Evolutionary conservation across 306 rosid genomes (phyloP).

Genomic region (Rosa persica): DNA sequence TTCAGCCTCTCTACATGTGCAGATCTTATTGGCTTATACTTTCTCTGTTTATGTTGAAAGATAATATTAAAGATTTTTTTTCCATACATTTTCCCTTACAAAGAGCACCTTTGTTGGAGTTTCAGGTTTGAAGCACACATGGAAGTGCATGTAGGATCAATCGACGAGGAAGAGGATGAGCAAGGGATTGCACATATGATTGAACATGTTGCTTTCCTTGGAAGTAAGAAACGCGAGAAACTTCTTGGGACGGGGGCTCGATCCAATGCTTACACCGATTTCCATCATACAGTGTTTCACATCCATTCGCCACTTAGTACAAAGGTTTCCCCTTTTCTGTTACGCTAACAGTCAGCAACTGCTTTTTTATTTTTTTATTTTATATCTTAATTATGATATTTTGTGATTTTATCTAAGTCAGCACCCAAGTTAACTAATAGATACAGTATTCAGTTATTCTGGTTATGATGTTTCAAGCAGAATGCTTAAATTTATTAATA

Average conservation of each 20-base stretch:
- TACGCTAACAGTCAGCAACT: neutral
- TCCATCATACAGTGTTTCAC: constrained; percentile 99
- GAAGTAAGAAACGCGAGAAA: constrained; percentile 99
- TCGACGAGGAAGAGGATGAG: constrained; percentile 93
- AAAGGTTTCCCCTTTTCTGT: constrained; percentile 55
- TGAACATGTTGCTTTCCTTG: constrained; percentile 98
- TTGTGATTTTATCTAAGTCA: neutral
- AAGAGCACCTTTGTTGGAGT: constrained; percentile 14
- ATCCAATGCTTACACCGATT: constrained; percentile 97
- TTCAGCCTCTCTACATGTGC: constrained; percentile 7
- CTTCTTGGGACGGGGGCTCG: constrained; percentile 99
- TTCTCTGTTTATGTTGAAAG: neutral
- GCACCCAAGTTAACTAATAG: neutral
- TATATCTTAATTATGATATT: neutral
- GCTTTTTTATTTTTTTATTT: neutral
- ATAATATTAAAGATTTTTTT: neutral
- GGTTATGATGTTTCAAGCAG: neutral
- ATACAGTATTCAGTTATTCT: neutral
- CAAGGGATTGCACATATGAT: constrained; percentile 99
- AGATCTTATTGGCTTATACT: constrained; percentile 5
- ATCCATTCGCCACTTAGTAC: constrained; percentile 88
- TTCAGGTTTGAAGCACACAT: constrained; percentile 98
- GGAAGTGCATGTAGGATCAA: constrained; percentile 97
- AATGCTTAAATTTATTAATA: neutral
- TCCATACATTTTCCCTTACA: neutral